Evolutionary conservation across 768 basidiomycete genomes (phyloP).

Genomic region (Kwoniella bestiolae): DNA sequence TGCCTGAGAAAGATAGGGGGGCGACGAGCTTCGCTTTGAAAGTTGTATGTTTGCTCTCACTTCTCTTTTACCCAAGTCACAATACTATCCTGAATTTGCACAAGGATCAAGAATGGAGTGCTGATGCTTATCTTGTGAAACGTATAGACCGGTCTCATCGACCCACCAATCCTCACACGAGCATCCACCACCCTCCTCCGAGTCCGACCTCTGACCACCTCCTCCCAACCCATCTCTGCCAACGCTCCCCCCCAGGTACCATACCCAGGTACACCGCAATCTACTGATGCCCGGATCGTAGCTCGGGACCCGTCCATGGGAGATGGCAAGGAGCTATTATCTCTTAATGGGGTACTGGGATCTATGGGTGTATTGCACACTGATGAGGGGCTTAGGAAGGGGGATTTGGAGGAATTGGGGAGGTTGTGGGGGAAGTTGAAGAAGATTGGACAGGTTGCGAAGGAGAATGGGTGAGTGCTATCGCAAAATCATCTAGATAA

Average conservation of each 20-base stretch:
- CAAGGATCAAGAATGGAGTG: too few species aligned
- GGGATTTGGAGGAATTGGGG: slow-evolving; percentile 68
- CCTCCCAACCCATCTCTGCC: slow-evolving; percentile 36
- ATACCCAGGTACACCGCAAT: slow-evolving; percentile 41
- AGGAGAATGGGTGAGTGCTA: slow-evolving; percentile 56
- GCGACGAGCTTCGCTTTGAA: slow-evolving; percentile 69
- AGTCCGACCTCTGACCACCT: slow-evolving; percentile 40
- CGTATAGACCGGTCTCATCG: slow-evolving; percentile 53
- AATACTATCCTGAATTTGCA: too few species aligned
- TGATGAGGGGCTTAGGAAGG: slow-evolving; percentile 60
- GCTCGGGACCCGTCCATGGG: slow-evolving; percentile 60
- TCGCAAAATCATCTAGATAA: not conserved
- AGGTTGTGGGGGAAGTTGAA: slow-evolving; percentile 69
- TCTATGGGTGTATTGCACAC: slow-evolving; percentile 44
- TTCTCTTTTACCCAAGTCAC: too few species aligned
- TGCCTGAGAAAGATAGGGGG: slow-evolving; percentile 63
- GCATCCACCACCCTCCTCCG: slow-evolving; percentile 56
- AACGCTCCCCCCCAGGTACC: slow-evolving; percentile 55
- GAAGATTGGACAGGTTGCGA: slow-evolving; percentile 69
- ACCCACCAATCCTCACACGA: slow-evolving; percentile 53
- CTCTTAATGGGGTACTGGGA: slow-evolving; percentile 38
- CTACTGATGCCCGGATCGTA: slow-evolving; percentile 62
- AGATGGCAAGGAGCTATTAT: slow-evolving; percentile 25
- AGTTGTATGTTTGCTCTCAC: slow-evolving; percentile 72
- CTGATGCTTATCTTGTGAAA: too few species aligned